Conservation (phyloP, 257 asterid genomes). For the Ophiorrhiza pumila region DNA sequence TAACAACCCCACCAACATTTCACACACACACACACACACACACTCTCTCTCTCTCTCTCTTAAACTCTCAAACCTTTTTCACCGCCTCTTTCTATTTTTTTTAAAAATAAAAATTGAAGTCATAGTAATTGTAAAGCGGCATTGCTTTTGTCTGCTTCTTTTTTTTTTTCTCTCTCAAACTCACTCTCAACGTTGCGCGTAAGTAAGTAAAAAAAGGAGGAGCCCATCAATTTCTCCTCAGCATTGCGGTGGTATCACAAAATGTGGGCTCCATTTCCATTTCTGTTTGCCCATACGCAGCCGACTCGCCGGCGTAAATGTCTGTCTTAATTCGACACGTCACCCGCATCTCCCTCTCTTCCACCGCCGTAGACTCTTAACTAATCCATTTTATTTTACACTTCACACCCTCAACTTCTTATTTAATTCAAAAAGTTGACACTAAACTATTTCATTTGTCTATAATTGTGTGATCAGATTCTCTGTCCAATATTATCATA, state of each 20-base stretch:
- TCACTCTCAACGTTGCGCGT: constrained; percentile 29
- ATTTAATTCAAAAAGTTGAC: neutral
- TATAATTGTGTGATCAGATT: too few species aligned
- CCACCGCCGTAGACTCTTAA: constrained; percentile 9
- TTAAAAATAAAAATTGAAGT: too few species aligned
- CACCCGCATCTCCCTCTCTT: constrained; percentile 15
- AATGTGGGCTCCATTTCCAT: constrained; percentile 5
- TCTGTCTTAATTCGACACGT: constrained; percentile 33
- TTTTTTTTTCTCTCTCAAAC: neutral
- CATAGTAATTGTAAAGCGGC: constrained; percentile 16
- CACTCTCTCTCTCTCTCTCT: neutral
- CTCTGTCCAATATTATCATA: too few species aligned
- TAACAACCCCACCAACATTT: too few species aligned
- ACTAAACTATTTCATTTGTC: too few species aligned
- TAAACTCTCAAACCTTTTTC: neutral
- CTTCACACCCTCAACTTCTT: neutral
- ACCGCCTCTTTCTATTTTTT: neutral
- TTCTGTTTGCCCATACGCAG: constrained; percentile 19
- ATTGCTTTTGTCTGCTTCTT: constrained; percentile 11
- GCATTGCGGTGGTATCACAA: too few species aligned
- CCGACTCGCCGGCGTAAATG: constrained; percentile 37
- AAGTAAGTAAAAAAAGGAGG: neutral
- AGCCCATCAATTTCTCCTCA: neutral
- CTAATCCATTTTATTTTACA: neutral
- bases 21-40: neutral